A percentile compares a stretch with the other conserved stretches of the same genome.
Evolutionary conservation across 2,329 filamentous ascomycete genomes (phyloP).

Genomic region (Lachnellula arida): DNA sequence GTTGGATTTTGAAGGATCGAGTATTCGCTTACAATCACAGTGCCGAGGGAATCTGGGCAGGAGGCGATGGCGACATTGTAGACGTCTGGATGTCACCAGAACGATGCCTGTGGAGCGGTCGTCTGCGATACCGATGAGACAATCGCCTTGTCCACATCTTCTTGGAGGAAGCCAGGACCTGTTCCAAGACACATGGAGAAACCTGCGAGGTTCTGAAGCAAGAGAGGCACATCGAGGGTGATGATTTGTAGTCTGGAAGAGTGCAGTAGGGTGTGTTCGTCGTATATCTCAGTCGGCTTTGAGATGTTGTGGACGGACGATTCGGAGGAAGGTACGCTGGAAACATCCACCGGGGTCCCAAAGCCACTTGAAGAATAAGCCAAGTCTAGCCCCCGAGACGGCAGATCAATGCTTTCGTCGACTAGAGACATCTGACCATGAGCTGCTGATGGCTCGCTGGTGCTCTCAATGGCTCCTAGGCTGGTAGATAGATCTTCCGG

Average conservation of each 20-base stretch:
- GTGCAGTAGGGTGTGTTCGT: not conserved
- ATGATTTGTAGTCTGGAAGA: not conserved
- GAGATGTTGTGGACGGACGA: no score
- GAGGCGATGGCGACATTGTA: constrained; percentile 11
- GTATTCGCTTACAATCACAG: constrained; percentile 1
- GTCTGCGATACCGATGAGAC: not conserved
- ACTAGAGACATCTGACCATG: not conserved
- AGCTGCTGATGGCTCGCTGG: not conserved
- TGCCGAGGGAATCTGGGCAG: constrained; percentile 2
- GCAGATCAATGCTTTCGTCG: no score
- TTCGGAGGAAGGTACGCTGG: no score
- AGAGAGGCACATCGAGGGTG: not conserved
- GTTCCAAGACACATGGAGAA: constrained; percentile 4
- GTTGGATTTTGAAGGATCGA: constrained; percentile 4
- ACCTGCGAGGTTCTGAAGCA: constrained; percentile 1
- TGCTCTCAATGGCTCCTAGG: not conserved
- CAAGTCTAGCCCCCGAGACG: no score
- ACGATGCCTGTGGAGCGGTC: not conserved
- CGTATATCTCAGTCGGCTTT: not conserved
- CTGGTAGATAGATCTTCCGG: not conserved
- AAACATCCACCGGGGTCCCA: no score
- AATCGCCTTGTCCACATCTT: not conserved
- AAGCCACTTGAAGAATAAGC: no score
- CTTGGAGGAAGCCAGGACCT: constrained; percentile 3
- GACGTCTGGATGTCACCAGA: constrained; percentile 2